Evolutionary conservation across 2,329 filamentous ascomycete species (phyloP).

Genomic region (Nemania sp.): DNA sequence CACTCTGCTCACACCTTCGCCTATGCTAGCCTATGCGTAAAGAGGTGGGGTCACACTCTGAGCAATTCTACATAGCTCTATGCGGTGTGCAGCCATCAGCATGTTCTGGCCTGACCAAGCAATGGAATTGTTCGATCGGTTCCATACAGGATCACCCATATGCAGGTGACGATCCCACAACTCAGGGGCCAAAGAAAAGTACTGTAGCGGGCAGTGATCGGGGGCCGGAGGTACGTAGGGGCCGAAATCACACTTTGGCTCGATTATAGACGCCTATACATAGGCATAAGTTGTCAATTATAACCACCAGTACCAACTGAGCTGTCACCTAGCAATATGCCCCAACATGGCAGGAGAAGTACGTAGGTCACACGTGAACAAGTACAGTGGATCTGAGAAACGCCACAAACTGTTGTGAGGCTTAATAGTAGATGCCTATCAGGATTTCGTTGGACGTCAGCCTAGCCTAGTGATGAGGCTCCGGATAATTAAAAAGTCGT

Average conservation of each 20-base stretch:
- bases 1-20: slow-evolving; percentile 22
- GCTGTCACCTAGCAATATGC: background rate
- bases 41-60: slow-evolving; percentile 23
- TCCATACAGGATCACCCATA: slow-evolving; percentile 8
- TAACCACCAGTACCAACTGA: background rate
- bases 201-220: background rate
- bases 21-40: too few relatives aligned
- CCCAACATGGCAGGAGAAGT: background rate
- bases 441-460: background rate
- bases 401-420: background rate
- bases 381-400: background rate
- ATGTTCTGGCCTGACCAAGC: slow-evolving; percentile 15
- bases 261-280: background rate
- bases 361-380: background rate
- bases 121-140: slow-evolving; percentile 26
- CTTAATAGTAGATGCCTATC: background rate
- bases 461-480: background rate
- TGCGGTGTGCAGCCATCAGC: slow-evolving; percentile 7
- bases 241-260: slow-evolving; percentile 1
- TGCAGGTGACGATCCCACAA: slow-evolving; percentile 9
- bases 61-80: too few relatives aligned
- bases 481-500: background rate
- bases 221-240: slow-evolving; percentile 8
- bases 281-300: background rate
- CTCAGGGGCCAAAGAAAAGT: slow-evolving; percentile 9